Evolutionary conservation across 2,329 filamentous ascomycete species (phyloP), one percentile per base, ranked within the genome.

Genomic region (Xylaria sp.): DNA sequence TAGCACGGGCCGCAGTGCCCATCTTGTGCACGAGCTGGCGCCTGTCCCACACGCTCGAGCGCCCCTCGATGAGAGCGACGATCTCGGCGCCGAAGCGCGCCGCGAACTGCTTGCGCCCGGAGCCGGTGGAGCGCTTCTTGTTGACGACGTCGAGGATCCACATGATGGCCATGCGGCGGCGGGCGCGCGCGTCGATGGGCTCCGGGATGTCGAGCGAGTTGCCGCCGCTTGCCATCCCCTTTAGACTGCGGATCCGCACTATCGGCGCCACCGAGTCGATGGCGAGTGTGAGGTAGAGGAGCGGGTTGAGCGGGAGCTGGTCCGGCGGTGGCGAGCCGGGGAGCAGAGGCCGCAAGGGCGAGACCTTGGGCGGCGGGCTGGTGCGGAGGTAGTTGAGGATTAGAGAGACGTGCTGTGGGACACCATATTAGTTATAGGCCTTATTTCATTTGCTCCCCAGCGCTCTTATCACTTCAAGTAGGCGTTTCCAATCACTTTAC

Each of bases 191-290:
- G 1, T 83, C 81, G 19, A 98, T 82, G 1, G 95, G 94, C 21
- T 89, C 83, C 0, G 95, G 95, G 37, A 97, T 84, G 59, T 94
- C 92, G 61, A 97, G 84, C 12, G 92, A 86, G 37, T 87, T 85
- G 77, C 95, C 95, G 81, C 95, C 95, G 78, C 94, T 94, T 0
- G 90, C 92, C 37, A 91, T 86, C 69, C 92, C 93, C 72, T 87
- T 87, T 71, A 92, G 85, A 64, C 85, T 85, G 57, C 88, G 87
- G 73, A 99, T 89, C 69, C 90, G 89, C 73, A 99, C 82, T 15
- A 99, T 84, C 9, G 95, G 95, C 1, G 94, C 92, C 23, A 99
- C 90, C 9, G 92, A 96, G 82, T 99, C 95, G 72, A 99, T 89
- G 33, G 94, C 93, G 33, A 96, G 84, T 12, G 90, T 92, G 50